Evolutionary conservation across 1,284 basidiomycete genomes (phyloP).

Genomic region (Malassezia brasiliensis): DNA sequence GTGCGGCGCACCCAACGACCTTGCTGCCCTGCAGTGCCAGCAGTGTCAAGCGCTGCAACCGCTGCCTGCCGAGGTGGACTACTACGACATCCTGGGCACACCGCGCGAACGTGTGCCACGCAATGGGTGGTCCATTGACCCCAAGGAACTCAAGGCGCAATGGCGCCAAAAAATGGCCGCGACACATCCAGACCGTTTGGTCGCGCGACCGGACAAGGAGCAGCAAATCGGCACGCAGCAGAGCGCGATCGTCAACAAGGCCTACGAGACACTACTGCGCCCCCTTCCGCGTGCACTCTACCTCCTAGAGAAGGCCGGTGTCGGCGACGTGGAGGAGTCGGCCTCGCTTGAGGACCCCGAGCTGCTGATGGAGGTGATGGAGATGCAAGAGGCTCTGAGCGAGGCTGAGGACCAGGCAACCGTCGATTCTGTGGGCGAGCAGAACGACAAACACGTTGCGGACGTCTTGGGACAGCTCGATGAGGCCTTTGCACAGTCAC

Average conservation of each 20-base stretch:
- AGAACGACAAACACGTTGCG: conserved; percentile 24
- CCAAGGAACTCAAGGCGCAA: conserved; percentile 25
- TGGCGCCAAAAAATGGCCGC: conserved; percentile 40
- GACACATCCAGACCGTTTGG: conserved; percentile 42
- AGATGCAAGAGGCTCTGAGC: conserved; percentile 36
- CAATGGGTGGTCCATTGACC: conserved; percentile 35
- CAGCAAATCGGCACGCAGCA: conserved; percentile 40
- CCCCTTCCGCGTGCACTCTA: conserved; percentile 36
- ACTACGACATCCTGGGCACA: conserved; percentile 33
- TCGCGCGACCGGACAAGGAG: conserved; percentile 28
- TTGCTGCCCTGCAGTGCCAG: conserved; percentile 19
- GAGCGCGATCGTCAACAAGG: conserved; percentile 39
- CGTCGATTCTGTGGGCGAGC: conserved; percentile 26
- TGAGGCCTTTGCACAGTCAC: conserved; percentile 22
- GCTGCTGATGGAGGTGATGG: conserved; percentile 45
- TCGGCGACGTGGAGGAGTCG: conserved; percentile 22
- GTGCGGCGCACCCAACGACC: conserved; percentile 6
- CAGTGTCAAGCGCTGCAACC: conserved; percentile 25
- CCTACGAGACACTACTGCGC: conserved; percentile 41
- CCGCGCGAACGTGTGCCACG: conserved; percentile 20
- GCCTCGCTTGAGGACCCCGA: conserved; percentile 38
- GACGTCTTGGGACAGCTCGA: conserved; percentile 22
- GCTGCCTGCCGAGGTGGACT: conserved; percentile 26
- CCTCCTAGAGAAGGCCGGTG: conserved; percentile 26
- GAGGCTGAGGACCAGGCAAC: conserved; percentile 30